Conservation (phyloP, 371 early-diverging fungal genomes). For the Rhizopus microsporus region DNA sequence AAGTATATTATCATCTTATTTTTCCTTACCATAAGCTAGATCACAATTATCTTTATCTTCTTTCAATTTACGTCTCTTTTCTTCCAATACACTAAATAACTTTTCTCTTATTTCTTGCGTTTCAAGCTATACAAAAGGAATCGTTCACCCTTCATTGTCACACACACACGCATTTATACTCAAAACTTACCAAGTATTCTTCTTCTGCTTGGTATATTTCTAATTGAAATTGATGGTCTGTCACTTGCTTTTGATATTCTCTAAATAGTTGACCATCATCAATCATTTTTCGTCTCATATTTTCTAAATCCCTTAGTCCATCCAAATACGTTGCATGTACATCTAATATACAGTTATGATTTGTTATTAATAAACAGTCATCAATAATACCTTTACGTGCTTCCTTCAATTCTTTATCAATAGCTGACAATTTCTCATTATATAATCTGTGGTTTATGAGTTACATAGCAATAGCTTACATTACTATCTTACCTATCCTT, state of each 20-base stretch:
- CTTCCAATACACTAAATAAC: slow-evolving; percentile 73
- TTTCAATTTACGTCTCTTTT: slow-evolving; percentile 70
- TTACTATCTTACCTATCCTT: slow-evolving; percentile 32
- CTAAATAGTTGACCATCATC: slow-evolving; percentile 58
- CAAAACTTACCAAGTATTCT: slow-evolving; percentile 50
- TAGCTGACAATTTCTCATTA: slow-evolving; percentile 27
- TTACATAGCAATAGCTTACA: neutral
- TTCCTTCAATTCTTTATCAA: slow-evolving; percentile 32
- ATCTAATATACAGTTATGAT: slow-evolving; percentile 40
- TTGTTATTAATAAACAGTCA: neutral
- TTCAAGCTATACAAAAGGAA: slow-evolving; percentile 45
- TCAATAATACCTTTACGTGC: slow-evolving; percentile 26
- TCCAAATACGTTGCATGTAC: slow-evolving; percentile 71
- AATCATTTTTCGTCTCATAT: slow-evolving; percentile 57
- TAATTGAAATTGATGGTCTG: slow-evolving; percentile 62
- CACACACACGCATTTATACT: neutral
- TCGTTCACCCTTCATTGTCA: slow-evolving; percentile 6
- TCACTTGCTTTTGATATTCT: slow-evolving; percentile 71
- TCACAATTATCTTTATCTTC: slow-evolving; percentile 88
- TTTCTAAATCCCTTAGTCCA: slow-evolving; percentile 58
- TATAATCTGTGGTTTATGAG: slow-evolving; percentile 23
- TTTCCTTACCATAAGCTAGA: slow-evolving; percentile 56
- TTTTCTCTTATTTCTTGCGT: slow-evolving; percentile 73
- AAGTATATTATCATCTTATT: too few relatives aligned
- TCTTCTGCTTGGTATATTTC: slow-evolving; percentile 61